Evolutionary conservation across 2,329 filamentous ascomycete species (phyloP).

Genomic region (Fusarium tricinctum): DNA sequence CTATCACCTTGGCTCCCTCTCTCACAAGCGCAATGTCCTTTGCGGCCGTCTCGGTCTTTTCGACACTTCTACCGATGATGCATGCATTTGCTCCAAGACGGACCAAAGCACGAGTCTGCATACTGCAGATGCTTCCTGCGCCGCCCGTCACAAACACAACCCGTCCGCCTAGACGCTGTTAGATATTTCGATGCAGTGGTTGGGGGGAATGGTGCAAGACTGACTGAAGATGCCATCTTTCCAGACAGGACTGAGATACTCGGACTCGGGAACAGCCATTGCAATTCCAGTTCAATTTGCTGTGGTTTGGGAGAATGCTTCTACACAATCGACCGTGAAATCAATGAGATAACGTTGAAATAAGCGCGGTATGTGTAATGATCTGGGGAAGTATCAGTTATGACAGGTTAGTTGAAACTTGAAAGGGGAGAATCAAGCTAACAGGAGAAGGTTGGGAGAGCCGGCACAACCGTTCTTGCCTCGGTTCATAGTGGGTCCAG

Average conservation of each 20-base stretch:
- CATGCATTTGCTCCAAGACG: slow-evolving; percentile 92
- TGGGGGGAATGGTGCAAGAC: slow-evolving; percentile 37
- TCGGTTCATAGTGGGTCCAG: slow-evolving; percentile 41
- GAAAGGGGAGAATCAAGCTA: neutral
- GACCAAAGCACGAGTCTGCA: slow-evolving; percentile 91
- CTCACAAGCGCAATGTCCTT: slow-evolving; percentile 85
- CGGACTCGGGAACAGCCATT: slow-evolving; percentile 79
- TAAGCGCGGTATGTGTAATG: neutral
- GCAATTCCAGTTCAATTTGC: neutral
- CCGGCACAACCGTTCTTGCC: slow-evolving; percentile 22
- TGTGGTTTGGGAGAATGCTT: neutral
- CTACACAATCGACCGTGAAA: neutral
- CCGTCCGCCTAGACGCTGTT: slow-evolving; percentile 75
- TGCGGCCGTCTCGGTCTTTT: slow-evolving; percentile 87
- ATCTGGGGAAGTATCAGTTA: slow-evolving; percentile 1
- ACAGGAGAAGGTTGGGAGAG: neutral
- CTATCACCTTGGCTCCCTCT: slow-evolving; percentile 84
- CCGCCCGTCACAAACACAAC: slow-evolving; percentile 97
- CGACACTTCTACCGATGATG: slow-evolving; percentile 89
- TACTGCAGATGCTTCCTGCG: slow-evolving; percentile 92
- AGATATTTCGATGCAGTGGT: slow-evolving; percentile 6
- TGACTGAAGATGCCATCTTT: slow-evolving; percentile 87
- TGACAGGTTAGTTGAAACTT: slow-evolving; percentile 1
- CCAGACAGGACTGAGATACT: slow-evolving; percentile 88
- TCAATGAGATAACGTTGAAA: neutral